Conservation (phyloP, 345 rosid genomes). For the Eutrema heterophyllum region DNA sequence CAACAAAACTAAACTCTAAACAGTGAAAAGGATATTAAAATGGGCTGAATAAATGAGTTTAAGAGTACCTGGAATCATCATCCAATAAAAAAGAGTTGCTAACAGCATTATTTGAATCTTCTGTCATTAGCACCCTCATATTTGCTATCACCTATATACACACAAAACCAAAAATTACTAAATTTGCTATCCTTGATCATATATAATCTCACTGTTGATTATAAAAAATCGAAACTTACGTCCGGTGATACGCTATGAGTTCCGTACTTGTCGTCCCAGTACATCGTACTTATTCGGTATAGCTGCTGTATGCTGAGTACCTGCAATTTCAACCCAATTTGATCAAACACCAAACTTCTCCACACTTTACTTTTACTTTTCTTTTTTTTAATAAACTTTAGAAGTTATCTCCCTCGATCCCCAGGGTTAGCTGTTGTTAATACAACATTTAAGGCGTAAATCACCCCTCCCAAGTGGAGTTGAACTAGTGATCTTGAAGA, state of each 20-base stretch:
- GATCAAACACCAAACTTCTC: too few species aligned
- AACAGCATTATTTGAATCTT: constrained; percentile 78
- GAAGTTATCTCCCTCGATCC: too few species aligned
- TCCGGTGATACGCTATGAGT: constrained; percentile 83
- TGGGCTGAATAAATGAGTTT: neutral
- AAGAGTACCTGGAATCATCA: constrained; percentile 70
- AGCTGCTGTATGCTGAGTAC: constrained; percentile 23
- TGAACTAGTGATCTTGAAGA: too few species aligned
- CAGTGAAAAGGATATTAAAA: neutral
- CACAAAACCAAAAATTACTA: neutral
- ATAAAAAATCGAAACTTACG: constrained; percentile 42
- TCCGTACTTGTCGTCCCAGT: constrained; percentile 93
- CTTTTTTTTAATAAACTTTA: too few species aligned
- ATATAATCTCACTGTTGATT: neutral
- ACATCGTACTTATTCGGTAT: constrained; percentile 58
- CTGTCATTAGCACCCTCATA: constrained; percentile 85
- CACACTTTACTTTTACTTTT: too few species aligned
- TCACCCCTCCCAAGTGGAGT: too few species aligned
- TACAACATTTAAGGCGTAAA: too few species aligned
- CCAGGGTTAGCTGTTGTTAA: too few species aligned
- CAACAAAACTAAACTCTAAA: too few species aligned
- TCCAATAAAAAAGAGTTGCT: constrained; percentile 81
- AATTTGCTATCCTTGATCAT: neutral
- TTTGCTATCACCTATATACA: constrained; percentile 59
- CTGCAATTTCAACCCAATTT: neutral